These are phyloP conservation scores for Phytopythium kandeliae DNA, from an alignment of 352 stramenopile genomes.

Conservation along the genomic window DNA sequence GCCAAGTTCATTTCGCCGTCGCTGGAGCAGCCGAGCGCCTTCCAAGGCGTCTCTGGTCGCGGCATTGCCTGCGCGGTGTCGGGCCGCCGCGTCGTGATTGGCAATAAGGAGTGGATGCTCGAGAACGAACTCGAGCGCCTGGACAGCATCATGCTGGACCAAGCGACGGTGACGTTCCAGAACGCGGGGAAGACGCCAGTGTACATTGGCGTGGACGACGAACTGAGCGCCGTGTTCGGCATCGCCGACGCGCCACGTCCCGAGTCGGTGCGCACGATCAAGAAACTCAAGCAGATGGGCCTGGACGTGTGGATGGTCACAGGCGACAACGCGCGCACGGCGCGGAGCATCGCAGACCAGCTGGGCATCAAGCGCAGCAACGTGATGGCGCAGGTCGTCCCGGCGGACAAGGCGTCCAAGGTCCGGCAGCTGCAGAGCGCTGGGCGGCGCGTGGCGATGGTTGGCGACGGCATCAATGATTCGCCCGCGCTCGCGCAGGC, in stretches of 20 bases:
- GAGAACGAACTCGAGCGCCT: slow-evolving; percentile 70
- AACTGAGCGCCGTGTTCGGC: slow-evolving; percentile 76
- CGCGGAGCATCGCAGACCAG: slow-evolving; percentile 89
- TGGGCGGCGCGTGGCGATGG: slow-evolving; percentile 92
- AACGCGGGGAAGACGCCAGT: slow-evolving; percentile 93
- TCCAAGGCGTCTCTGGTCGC: slow-evolving; percentile 84
- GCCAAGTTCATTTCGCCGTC: slow-evolving; percentile 77
- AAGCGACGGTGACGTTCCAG: slow-evolving; percentile 77
- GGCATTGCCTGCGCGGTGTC: slow-evolving; percentile 79
- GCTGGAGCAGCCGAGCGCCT: slow-evolving; percentile 71
- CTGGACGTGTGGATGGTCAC: slow-evolving; percentile 99
- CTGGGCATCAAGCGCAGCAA: slow-evolving; percentile 91
- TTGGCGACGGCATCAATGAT: slow-evolving; percentile 99
- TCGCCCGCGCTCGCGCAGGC: slow-evolving; percentile 95
- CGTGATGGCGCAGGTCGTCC: slow-evolving; percentile 95
- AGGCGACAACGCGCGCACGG: slow-evolving; percentile 96
- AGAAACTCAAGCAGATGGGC: slow-evolving; percentile 87
- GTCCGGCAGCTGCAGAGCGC: slow-evolving; percentile 89
- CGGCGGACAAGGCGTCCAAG: slow-evolving; percentile 92
- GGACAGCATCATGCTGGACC: slow-evolving; percentile 65
- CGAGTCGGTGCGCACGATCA: slow-evolving; percentile 89
- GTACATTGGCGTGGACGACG: slow-evolving; percentile 88
- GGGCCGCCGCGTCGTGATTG: slow-evolving; percentile 82
- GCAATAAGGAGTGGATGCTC: slow-evolving; percentile 89
- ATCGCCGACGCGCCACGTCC: slow-evolving; percentile 86